Evolutionary conservation across 2,329 filamentous ascomycete genomes (phyloP).

Genomic region (Penicillium sp.): DNA sequence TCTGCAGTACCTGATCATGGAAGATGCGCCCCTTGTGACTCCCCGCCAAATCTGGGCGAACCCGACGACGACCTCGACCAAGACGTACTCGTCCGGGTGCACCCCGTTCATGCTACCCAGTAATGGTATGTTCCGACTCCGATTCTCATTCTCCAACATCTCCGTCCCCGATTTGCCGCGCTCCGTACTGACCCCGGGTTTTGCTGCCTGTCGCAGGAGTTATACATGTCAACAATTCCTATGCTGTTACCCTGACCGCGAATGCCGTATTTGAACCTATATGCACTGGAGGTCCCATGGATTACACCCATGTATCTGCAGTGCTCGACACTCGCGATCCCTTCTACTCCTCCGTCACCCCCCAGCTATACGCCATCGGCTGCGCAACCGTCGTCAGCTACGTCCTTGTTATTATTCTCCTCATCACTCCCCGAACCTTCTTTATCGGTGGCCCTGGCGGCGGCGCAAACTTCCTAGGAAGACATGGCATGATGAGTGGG

Average conservation of each 20-base stretch:
- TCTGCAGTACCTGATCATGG: conserved; percentile 30
- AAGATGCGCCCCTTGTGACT: conserved; percentile 32
- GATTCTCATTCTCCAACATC: background rate
- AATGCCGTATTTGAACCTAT: conserved; percentile 52
- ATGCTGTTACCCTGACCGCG: conserved; percentile 45
- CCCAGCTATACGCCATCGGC: conserved; percentile 88
- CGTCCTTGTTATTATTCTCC: conserved; percentile 87
- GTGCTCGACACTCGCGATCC: conserved; percentile 73
- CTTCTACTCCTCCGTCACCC: conserved; percentile 91
- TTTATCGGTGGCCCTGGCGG: conserved; percentile 70
- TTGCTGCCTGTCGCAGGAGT: conserved; percentile 30
- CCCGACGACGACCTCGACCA: conserved; percentile 38
- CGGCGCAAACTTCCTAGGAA: conserved; percentile 70
- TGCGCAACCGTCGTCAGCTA: conserved; percentile 89
- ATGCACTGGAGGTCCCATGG: conserved; percentile 44
- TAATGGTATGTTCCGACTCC: conserved; percentile 44
- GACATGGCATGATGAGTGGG: conserved; percentile 80
- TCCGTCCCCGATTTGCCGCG: background rate
- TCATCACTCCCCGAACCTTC: conserved; percentile 92
- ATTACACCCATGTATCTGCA: conserved; percentile 42
- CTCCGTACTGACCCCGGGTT: conserved; percentile 1
- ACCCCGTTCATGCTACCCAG: conserved; percentile 63
- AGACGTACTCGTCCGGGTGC: conserved; percentile 50
- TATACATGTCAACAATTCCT: conserved; percentile 43
- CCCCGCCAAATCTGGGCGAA: conserved; percentile 44